Conservation (phyloP, 495 filamentous ascomycete genomes). For the Hyphodiscus hymeniophilus region DNA sequence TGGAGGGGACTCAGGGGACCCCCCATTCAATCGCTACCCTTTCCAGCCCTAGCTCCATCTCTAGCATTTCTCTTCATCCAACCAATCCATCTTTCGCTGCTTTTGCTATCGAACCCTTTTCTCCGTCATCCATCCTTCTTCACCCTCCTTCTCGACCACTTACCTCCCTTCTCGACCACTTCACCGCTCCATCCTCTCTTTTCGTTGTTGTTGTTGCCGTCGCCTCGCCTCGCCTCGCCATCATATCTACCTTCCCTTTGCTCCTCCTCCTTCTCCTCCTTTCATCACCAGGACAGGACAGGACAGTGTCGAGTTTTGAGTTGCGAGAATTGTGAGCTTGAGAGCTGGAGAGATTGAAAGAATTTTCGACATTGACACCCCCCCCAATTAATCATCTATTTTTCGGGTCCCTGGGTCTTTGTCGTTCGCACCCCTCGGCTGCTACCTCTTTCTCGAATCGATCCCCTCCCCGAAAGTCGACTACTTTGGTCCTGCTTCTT, state of each 20-base stretch:
- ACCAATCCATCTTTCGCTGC: neutral
- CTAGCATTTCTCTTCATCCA: neutral
- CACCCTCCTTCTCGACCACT: slow-evolving; percentile 4
- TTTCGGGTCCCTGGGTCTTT: neutral
- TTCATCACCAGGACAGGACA: no score
- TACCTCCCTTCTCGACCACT: slow-evolving; percentile 4
- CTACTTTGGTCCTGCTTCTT: neutral
- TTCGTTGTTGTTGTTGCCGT: slow-evolving; percentile 16
- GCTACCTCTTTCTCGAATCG: neutral
- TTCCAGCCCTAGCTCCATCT: neutral
- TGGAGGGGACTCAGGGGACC: no score
- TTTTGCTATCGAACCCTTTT: neutral
- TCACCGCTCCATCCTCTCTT: slow-evolving; percentile 4
- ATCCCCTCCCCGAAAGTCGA: neutral
- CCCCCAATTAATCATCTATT: no score
- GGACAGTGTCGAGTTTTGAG: no score
- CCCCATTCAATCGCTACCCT: neutral
- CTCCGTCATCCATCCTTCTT: neutral
- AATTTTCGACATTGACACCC: no score
- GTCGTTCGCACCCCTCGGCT: neutral
- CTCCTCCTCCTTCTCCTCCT: no score
- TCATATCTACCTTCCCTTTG: slow-evolving; percentile 5
- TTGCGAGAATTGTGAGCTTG: no score
- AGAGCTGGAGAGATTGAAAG: no score
- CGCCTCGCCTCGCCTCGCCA: neutral